phyloP scores from a whole-genome alignment of 1,284 basidiomycete species.

The Sporisorium reilianum region DNA sequence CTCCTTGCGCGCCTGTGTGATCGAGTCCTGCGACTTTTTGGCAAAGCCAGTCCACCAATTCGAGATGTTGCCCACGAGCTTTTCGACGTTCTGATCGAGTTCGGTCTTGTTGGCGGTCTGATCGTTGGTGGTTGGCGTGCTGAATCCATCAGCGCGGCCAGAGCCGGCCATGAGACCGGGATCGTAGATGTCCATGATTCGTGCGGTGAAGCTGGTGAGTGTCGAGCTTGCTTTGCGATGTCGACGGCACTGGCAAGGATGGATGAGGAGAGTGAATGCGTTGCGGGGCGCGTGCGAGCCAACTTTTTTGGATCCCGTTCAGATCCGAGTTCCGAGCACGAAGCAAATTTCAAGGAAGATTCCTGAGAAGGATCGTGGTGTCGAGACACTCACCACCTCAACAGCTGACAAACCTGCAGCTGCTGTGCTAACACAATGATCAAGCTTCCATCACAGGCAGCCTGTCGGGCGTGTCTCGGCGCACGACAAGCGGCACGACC shows the following conservation, averaged over 20 bases:
- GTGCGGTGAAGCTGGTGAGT: not conserved
- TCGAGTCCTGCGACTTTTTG: conserved; percentile 58
- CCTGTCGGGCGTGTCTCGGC: conserved; percentile 29
- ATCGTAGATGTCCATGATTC: conserved; percentile 53
- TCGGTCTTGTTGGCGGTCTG: conserved; percentile 36
- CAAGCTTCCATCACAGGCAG: conserved; percentile 34
- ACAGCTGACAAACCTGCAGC: not conserved
- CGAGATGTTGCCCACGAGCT: conserved; percentile 61
- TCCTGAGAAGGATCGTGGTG: not conserved
- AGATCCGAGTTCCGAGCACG: conserved; percentile 23
- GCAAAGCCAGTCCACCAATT: conserved; percentile 64
- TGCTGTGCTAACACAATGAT: conserved; percentile 1
- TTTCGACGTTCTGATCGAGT: conserved; percentile 61
- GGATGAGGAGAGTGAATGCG: not conserved
- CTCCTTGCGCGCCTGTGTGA: conserved; percentile 50
- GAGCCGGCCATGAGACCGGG: conserved; percentile 23
- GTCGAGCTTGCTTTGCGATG: not conserved
- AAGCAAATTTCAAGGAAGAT: conserved; percentile 3
- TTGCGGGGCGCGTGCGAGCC: conserved; percentile 21
- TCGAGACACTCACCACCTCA: not conserved
- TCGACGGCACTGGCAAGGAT: not conserved
- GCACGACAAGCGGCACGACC: conserved; percentile 28
- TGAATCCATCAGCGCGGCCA: conserved; percentile 17
- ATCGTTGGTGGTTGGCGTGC: conserved; percentile 13
- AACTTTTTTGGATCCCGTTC: not conserved